Evolutionary conservation across 2,329 filamentous ascomycete genomes (phyloP).

Genomic region (Cladophialophora yegresii): DNA sequence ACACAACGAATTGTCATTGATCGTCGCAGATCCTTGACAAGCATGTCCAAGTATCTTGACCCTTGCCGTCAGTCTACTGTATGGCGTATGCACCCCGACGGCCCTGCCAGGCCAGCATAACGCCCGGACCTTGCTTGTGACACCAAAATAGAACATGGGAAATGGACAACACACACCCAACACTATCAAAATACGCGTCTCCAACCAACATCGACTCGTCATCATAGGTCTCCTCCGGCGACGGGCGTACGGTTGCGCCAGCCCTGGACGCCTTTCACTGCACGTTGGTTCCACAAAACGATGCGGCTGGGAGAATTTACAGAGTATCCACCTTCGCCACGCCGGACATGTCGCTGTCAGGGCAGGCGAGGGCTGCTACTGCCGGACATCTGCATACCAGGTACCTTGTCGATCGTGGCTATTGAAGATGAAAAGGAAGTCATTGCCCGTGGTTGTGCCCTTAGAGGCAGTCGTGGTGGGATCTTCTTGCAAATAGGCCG

Average conservation of each 20-base stretch:
- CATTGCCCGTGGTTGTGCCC: not conserved
- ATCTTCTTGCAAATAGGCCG: not conserved
- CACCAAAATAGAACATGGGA: slow-evolving; percentile 12
- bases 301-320: not conserved
- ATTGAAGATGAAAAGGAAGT: slow-evolving; percentile 5
- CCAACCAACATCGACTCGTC: slow-evolving; percentile 10
- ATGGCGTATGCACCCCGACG: not conserved
- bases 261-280: not conserved
- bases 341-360: slow-evolving; percentile 11
- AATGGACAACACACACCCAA: not conserved
- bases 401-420: not conserved
- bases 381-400: not conserved
- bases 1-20: not conserved
- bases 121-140: not conserved
- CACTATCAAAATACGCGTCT: not conserved
- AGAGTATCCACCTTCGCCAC: slow-evolving; percentile 5
- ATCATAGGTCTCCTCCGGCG: not conserved
- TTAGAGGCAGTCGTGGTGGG: not conserved
- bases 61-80: not conserved
- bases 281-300: not conserved
- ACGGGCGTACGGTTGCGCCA: not conserved
- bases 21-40: not conserved
- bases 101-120: not conserved
- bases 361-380: not conserved
- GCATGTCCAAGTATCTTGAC: not conserved